phyloP scores from a whole-genome alignment of 257 asterid genomes.

The Voacanga thouarsii region DNA sequence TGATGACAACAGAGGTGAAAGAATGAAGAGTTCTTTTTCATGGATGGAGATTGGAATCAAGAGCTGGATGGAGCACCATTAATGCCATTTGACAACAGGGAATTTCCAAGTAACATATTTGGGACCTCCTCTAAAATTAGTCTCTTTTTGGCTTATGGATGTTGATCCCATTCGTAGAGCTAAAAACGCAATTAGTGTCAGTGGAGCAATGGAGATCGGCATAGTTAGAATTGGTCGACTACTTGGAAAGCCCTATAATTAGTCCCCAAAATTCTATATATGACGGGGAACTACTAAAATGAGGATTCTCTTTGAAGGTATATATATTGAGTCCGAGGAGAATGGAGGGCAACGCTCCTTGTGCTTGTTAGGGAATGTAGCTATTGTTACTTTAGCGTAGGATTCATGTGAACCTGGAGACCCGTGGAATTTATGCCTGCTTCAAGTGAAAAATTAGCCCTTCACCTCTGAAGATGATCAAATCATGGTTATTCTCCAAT shows the following conservation, averaged over 20 bases:
- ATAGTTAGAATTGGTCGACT: neutral
- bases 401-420: constrained; percentile 5
- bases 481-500: constrained; percentile 12
- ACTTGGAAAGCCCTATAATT: neutral
- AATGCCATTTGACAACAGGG: constrained; percentile 14
- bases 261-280: neutral
- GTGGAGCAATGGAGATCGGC: constrained; percentile 17
- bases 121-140: constrained; percentile 20
- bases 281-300: constrained; percentile 3
- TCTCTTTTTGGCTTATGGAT: constrained; percentile 22
- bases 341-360: constrained; percentile 13
- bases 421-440: constrained; percentile 2
- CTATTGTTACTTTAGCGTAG: neutral
- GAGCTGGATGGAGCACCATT: constrained; percentile 16
- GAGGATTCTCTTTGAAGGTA: constrained; percentile 16
- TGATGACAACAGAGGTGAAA: constrained; percentile 23
- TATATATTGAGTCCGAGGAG: constrained; percentile 9
- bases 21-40: constrained; percentile 18
- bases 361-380: constrained; percentile 21
- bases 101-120: neutral
- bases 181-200: constrained; percentile 16
- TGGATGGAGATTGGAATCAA: constrained; percentile 25
- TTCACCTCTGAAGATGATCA: constrained; percentile 13
- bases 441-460: neutral
- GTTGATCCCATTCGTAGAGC: constrained; percentile 21